phyloP scores from a whole-genome alignment of 2,329 filamentous ascomycete species.

The Xylariaceae sp. region DNA sequence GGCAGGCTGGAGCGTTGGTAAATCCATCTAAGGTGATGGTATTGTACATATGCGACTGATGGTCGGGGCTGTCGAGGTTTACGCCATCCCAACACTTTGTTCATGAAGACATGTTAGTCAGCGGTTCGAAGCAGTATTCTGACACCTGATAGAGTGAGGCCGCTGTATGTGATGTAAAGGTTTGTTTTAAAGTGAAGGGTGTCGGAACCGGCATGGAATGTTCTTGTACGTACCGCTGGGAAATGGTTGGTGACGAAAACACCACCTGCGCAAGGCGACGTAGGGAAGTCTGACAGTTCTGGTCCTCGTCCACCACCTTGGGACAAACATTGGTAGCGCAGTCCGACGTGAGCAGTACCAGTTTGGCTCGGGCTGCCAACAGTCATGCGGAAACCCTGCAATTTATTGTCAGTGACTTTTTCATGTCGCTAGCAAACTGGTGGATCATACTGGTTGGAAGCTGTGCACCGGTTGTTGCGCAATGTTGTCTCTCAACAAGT shows the following conservation, averaged over 20 bases:
- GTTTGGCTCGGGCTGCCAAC: constrained; percentile 31
- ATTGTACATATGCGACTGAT: constrained; percentile 25
- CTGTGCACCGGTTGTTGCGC: constrained; percentile 35
- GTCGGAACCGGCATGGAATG: not conserved
- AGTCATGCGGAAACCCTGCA: constrained; percentile 40
- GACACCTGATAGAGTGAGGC: too few species aligned
- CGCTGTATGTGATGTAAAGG: too few species aligned
- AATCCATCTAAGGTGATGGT: constrained; percentile 18
- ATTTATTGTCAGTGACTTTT: constrained; percentile 1
- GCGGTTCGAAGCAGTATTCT: too few species aligned
- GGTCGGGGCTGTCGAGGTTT: constrained; percentile 23
- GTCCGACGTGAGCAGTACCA: constrained; percentile 27
- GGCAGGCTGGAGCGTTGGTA: constrained; percentile 25
- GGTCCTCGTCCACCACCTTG: constrained; percentile 32
- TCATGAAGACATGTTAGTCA: constrained; percentile 1
- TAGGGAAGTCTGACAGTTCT: constrained; percentile 36
- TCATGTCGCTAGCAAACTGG: not conserved
- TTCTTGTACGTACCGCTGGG: constrained; percentile 25
- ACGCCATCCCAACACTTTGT: constrained; percentile 21
- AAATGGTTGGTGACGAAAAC: constrained; percentile 39
- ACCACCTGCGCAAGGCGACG: constrained; percentile 34
- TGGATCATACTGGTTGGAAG: constrained; percentile 33
- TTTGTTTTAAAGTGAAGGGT: not conserved
- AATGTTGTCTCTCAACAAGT: constrained; percentile 20
- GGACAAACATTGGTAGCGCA: constrained; percentile 38